Evolutionary conservation across 2,329 filamentous ascomycete genomes (phyloP).

Genomic region (Botrytis pseudocinerea): DNA sequence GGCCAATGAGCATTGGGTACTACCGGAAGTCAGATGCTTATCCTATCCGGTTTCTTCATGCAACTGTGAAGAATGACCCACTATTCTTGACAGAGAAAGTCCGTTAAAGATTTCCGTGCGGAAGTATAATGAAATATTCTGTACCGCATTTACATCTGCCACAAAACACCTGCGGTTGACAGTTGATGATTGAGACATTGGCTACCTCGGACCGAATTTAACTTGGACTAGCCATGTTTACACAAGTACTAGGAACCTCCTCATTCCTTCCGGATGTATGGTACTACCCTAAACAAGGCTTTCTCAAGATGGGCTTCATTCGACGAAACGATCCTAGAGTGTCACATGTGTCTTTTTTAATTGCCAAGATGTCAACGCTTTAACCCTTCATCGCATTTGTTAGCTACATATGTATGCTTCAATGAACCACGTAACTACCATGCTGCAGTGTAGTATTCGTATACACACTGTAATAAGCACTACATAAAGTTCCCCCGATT

Average conservation of each 20-base stretch:
- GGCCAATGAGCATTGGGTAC: background rate
- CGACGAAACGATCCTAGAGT: background rate
- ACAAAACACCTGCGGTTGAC: conserved; percentile 4
- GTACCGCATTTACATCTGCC: background rate
- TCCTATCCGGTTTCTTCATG: background rate
- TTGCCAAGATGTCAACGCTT: conserved; percentile 15
- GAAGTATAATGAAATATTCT: background rate
- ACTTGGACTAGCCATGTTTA: conserved; percentile 7
- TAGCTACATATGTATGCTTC: conserved; percentile 1
- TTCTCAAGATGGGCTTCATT: background rate
- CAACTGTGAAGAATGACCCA: background rate
- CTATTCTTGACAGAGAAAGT: background rate
- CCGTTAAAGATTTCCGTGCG: background rate
- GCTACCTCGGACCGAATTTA: conserved; percentile 21
- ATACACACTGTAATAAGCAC: conserved; percentile 17
- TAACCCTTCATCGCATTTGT: background rate
- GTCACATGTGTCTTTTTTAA: conserved; percentile 13
- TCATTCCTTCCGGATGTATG: conserved; percentile 17
- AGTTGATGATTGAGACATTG: conserved; percentile 16
- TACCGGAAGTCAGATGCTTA: background rate
- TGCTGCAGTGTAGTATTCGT: conserved; percentile 23
- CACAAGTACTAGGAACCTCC: conserved; percentile 7
- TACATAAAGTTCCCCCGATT: conserved; percentile 7
- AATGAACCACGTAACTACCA: conserved; percentile 21
- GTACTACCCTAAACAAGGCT: conserved; percentile 5